phyloP scores from a whole-genome alignment of 441 rosid species.

The Biscutella auriculata region DNA sequence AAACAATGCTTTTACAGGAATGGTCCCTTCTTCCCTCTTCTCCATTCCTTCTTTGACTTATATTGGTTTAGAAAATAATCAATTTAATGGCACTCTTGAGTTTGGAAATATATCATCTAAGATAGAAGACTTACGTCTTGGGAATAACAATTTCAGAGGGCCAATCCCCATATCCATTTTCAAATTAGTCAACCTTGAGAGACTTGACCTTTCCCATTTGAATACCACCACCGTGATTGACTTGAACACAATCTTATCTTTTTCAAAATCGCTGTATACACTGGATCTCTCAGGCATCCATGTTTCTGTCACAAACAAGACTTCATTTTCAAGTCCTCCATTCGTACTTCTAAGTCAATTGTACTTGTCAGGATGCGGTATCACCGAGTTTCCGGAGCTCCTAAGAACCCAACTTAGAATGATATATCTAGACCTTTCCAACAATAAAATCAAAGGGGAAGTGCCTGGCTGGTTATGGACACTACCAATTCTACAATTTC shows the following conservation, averaged over 20 bases:
- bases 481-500: accelerated
- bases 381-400: constrained; percentile 19
- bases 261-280: constrained; percentile 1
- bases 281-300: neutral
- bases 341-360: neutral
- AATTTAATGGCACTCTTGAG: neutral
- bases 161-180: neutral
- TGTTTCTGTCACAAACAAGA: neutral
- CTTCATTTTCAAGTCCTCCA: neutral
- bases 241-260: constrained; percentile 6
- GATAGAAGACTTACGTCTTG: too few species aligned
- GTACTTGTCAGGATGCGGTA: constrained; percentile 19
- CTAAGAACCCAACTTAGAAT: neutral
- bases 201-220: constrained; percentile 21
- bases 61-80: neutral
- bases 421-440: constrained; percentile 27
- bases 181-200: neutral
- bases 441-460: constrained; percentile 25
- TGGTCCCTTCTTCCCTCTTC: neutral
- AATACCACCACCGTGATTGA: constrained; percentile 11
- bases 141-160: constrained; percentile 17
- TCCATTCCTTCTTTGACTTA: neutral
- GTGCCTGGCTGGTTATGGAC: constrained; percentile 37
- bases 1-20: neutral
- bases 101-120: too few species aligned